Evolutionary conservation across 768 basidiomycete species (phyloP).

Genomic region (Mycena maculata): DNA sequence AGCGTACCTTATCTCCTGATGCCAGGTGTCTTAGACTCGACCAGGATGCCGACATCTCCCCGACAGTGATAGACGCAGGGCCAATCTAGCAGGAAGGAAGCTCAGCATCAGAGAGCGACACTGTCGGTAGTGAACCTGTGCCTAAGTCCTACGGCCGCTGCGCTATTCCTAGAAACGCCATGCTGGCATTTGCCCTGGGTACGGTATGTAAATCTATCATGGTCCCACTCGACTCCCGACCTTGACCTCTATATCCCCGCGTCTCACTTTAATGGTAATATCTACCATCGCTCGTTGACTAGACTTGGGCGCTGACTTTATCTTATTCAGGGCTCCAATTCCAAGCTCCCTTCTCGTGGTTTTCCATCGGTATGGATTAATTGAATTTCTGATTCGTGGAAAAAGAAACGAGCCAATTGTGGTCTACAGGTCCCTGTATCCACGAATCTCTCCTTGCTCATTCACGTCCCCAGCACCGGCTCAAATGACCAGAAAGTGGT

Average conservation of each 20-base stretch:
- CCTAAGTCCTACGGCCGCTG: not conserved
- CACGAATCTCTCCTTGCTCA: conserved; percentile 8
- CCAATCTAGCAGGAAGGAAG: not conserved
- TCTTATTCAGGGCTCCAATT: not conserved
- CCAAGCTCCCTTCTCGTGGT: not conserved
- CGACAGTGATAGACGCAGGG: conserved; percentile 13
- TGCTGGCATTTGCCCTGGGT: conserved; percentile 11
- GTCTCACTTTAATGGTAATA: not conserved
- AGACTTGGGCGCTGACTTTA: not conserved
- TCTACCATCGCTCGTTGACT: no score
- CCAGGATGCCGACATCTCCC: conserved; percentile 19
- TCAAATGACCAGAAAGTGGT: conserved; percentile 9
- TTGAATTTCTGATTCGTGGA: not conserved
- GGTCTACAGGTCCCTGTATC: not conserved
- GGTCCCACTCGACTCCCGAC: not conserved
- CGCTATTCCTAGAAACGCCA: conserved; percentile 12
- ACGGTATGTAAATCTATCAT: conserved; percentile 4
- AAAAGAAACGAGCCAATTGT: not conserved
- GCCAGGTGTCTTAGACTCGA: not conserved
- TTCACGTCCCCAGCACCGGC: conserved; percentile 7
- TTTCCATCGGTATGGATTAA: not conserved
- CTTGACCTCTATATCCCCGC: not conserved
- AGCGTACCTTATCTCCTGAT: conserved; percentile 12
- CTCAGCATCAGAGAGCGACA: not conserved
- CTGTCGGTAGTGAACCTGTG: not conserved